phyloP scores from a whole-genome alignment of 2,329 filamentous ascomycete species.

The Albifimbria verrucaria region DNA sequence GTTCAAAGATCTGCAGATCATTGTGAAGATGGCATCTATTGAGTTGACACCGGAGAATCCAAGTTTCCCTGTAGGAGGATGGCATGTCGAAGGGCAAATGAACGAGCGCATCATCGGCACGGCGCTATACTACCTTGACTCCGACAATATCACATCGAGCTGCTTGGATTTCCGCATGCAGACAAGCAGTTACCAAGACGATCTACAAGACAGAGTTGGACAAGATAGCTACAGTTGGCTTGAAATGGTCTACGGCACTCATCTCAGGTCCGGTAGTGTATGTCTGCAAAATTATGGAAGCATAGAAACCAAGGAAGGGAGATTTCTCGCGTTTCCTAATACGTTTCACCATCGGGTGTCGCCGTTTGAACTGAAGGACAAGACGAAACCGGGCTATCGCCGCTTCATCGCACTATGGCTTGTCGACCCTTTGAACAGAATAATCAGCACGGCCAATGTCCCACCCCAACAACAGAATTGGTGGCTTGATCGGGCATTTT shows the following conservation, averaged over 20 bases:
- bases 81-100: conserved; percentile 22
- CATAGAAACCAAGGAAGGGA: conserved; percentile 4
- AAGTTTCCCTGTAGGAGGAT: conserved; percentile 5
- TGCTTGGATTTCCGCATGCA: conserved; percentile 16
- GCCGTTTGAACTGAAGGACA: conserved; percentile 44
- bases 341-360: conserved; percentile 9
- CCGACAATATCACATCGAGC: conserved; percentile 16
- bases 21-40: conserved; percentile 60
- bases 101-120: conserved; percentile 25
- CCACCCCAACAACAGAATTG: conserved; percentile 29
- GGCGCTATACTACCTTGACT: conserved; percentile 22
- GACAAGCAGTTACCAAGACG: neutral
- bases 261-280: neutral
- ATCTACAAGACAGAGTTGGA: neutral
- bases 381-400: conserved; percentile 44
- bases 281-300: conserved; percentile 5
- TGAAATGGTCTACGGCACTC: conserved; percentile 1
- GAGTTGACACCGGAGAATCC: conserved; percentile 33
- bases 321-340: conserved; percentile 8
- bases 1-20: conserved; percentile 42
- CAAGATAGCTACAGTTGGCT: conserved; percentile 1
- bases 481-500: too few species aligned
- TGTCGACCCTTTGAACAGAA: conserved; percentile 43
- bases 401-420: conserved; percentile 52
- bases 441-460: conserved; percentile 30